Evolutionary conservation across 208 protist species (phyloP).

Genomic region (Paratrypanosoma confusum): DNA sequence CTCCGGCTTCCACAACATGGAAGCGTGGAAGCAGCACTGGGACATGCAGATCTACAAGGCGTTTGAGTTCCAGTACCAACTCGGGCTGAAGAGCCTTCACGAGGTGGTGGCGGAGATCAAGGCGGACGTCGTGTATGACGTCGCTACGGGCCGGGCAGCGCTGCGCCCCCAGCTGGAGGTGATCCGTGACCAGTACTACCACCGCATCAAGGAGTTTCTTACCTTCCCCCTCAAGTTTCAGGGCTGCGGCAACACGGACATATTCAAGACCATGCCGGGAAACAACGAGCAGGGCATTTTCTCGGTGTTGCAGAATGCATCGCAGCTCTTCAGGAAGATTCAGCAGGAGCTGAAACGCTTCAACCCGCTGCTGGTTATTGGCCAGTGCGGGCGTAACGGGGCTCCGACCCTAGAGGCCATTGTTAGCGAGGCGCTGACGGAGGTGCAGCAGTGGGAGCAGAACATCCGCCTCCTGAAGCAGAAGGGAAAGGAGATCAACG

Average conservation of each 20-base stretch:
- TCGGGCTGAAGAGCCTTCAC: slow-evolving; percentile 88
- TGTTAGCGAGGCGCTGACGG: slow-evolving; percentile 69
- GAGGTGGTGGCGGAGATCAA: slow-evolving; percentile 87
- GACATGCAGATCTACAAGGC: slow-evolving; percentile 98
- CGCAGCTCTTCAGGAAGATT: slow-evolving; percentile 84
- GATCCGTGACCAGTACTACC: slow-evolving; percentile 90
- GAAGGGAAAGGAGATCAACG: slow-evolving; percentile 91
- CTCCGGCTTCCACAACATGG: slow-evolving; percentile 83
- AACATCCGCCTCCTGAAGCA: slow-evolving; percentile 92
- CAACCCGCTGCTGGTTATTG: slow-evolving; percentile 84
- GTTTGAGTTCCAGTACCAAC: slow-evolving; percentile 92
- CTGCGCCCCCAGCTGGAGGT: slow-evolving; percentile 86
- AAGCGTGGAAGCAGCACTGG: slow-evolving; percentile 93
- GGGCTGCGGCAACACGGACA: slow-evolving; percentile 66
- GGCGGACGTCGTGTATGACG: slow-evolving; percentile 87
- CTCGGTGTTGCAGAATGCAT: slow-evolving; percentile 87
- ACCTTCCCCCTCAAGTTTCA: slow-evolving; percentile 88
- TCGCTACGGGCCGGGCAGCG: slow-evolving; percentile 52
- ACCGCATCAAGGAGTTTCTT: slow-evolving; percentile 92
- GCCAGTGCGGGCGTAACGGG: slow-evolving; percentile 53
- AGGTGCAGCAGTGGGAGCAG: slow-evolving; percentile 93
- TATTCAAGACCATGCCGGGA: slow-evolving; percentile 86
- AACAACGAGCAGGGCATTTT: slow-evolving; percentile 82
- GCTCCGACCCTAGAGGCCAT: slow-evolving; percentile 84
- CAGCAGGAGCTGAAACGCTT: slow-evolving; percentile 80